Evolutionary conservation across 805 yeast genomes (phyloP).

Genomic region (Kodamaea neixiangensis): DNA sequence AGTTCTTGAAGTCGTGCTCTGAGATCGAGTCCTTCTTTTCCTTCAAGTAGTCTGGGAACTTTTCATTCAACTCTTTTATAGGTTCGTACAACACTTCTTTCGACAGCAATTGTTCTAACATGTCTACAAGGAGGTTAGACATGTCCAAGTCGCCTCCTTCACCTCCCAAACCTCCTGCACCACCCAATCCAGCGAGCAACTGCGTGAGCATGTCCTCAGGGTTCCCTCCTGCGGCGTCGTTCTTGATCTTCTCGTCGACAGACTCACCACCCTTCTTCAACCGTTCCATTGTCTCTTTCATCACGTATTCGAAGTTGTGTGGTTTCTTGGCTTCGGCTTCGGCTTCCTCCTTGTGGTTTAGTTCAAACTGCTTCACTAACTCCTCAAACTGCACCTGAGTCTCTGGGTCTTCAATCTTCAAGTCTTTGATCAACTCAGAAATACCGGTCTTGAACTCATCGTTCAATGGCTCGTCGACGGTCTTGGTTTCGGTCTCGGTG

Average conservation of each 20-base stretch:
- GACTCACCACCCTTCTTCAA: slow-evolving; percentile 73
- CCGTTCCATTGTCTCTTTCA: slow-evolving; percentile 77
- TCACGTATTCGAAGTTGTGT: slow-evolving; percentile 66
- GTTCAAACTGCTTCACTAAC: slow-evolving; percentile 45
- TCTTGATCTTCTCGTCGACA: slow-evolving; percentile 60
- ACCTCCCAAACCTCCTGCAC: slow-evolving; percentile 30
- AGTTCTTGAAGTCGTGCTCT: slow-evolving; percentile 52
- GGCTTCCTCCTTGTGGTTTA: slow-evolving; percentile 33
- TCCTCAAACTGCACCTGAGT: slow-evolving; percentile 52
- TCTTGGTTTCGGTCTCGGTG: slow-evolving; percentile 11
- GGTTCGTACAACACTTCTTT: slow-evolving; percentile 89
- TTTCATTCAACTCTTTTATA: slow-evolving; percentile 71
- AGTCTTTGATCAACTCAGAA: slow-evolving; percentile 48
- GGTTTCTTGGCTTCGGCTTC: slow-evolving; percentile 29
- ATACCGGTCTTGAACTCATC: slow-evolving; percentile 35
- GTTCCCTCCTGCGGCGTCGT: slow-evolving; percentile 42
- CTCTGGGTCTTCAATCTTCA: slow-evolving; percentile 53
- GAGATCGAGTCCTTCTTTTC: slow-evolving; percentile 48
- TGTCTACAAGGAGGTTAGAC: slow-evolving; percentile 62
- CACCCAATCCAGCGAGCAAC: slow-evolving; percentile 50
- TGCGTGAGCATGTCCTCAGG: slow-evolving; percentile 62
- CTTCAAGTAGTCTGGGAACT: slow-evolving; percentile 71
- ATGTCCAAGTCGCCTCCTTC: slow-evolving; percentile 55
- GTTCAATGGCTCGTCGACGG: slow-evolving; percentile 25
- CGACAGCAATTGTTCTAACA: slow-evolving; percentile 79